phyloP scores from a whole-genome alignment of 495 filamentous ascomycete genomes.

The Bryoglossum gracile region DNA sequence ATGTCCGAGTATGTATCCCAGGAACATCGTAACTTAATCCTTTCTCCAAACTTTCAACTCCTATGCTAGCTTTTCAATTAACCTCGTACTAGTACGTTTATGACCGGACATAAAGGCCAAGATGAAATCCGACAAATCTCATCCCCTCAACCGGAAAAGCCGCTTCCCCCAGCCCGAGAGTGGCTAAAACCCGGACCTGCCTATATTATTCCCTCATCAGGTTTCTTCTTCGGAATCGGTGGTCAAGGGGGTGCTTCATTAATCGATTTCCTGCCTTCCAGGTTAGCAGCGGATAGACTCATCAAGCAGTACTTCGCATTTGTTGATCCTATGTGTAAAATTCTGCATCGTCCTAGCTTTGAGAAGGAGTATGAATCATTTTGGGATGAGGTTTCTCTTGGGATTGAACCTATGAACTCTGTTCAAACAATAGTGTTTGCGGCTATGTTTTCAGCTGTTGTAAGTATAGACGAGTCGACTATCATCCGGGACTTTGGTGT shows the following conservation, averaged over 20 bases:
- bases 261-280: constrained; percentile 48
- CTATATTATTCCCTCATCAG: constrained; percentile 53
- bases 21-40: too few species aligned
- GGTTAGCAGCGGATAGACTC: constrained; percentile 44
- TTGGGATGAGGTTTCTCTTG: constrained; percentile 48
- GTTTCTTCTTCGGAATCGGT: constrained; percentile 57
- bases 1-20: constrained; percentile 3
- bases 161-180: constrained; percentile 18
- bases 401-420: constrained; percentile 53
- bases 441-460: constrained; percentile 57
- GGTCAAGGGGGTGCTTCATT: constrained; percentile 37
- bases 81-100: constrained; percentile 3
- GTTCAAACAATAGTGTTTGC: constrained; percentile 60
- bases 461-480: constrained; percentile 51
- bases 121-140: neutral
- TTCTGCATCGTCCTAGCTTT: constrained; percentile 58
- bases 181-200: constrained; percentile 42
- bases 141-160: constrained; percentile 3
- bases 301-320: constrained; percentile 56
- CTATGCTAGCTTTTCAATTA: neutral
- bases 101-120: constrained; percentile 12
- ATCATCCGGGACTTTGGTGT: constrained; percentile 40
- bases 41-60: too few species aligned
- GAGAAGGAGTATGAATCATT: constrained; percentile 53
- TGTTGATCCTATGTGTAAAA: constrained; percentile 59